These are phyloP conservation scores for Lotus japonicus DNA, from an alignment of 306 rosid species.

Conservation along the genomic window DNA sequence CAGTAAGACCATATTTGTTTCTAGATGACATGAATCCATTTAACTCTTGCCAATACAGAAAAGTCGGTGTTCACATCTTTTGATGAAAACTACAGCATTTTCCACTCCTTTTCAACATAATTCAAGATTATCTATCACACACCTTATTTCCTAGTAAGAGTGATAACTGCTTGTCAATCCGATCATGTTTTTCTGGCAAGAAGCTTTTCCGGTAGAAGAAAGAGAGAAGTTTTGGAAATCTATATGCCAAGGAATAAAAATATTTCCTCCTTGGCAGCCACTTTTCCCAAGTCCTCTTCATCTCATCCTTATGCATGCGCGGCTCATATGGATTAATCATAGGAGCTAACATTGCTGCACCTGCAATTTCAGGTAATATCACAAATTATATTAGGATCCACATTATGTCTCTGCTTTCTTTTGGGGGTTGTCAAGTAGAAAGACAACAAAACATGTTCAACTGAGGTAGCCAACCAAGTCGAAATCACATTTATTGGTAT, in stretches of 20 bases:
- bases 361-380: slow-evolving; percentile 42
- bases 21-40: background rate
- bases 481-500: background rate
- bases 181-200: slow-evolving; percentile 72
- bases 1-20: background rate
- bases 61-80: background rate
- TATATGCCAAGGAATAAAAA: slow-evolving; percentile 59
- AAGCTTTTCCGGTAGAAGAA: slow-evolving; percentile 60
- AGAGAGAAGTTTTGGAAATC: slow-evolving; percentile 68
- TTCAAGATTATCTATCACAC: slow-evolving; percentile 17
- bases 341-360: slow-evolving; percentile 84
- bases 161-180: slow-evolving; percentile 56
- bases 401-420: background rate
- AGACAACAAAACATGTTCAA: background rate
- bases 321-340: slow-evolving; percentile 74
- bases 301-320: slow-evolving; percentile 73
- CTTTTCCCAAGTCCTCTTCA: slow-evolving; percentile 71
- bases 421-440: background rate
- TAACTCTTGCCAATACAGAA: background rate
- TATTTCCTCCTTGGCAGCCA: slow-evolving; percentile 70
- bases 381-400: slow-evolving; percentile 5
- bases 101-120: background rate
- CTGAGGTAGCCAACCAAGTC: background rate
- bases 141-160: slow-evolving; percentile 74
- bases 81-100: background rate